A percentile compares a stretch with the other conserved stretches of the same genome.
These are phyloP conservation scores for Hemileia vastatrix DNA, from an alignment of 1,284 basidiomycete species.

Conservation along the genomic window DNA sequence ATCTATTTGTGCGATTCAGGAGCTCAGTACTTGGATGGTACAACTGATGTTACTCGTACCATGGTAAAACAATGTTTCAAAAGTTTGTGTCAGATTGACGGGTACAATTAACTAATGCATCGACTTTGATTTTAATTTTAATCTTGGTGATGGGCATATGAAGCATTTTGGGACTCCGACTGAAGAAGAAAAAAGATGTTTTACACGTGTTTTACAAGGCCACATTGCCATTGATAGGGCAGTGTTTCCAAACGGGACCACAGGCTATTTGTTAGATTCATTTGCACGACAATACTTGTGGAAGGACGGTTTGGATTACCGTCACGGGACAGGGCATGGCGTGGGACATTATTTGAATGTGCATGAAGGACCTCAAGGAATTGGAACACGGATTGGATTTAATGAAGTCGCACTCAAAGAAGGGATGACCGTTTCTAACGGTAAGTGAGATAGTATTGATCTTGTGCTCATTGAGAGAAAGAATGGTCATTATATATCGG, in stretches of 20 bases:
- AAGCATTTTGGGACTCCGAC: conserved; percentile 85
- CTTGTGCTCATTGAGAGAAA: background rate
- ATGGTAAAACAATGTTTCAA: too few species aligned
- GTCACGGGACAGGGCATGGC: conserved; percentile 74
- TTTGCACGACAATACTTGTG: conserved; percentile 76
- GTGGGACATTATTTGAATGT: conserved; percentile 87
- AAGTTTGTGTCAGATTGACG: too few species aligned
- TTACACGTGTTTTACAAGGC: conserved; percentile 88
- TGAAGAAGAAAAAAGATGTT: conserved; percentile 71
- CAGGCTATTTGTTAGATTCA: conserved; percentile 67
- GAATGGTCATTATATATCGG: conserved; percentile 39
- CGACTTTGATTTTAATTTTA: conserved; percentile 6
- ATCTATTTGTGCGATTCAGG: conserved; percentile 94
- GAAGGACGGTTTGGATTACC: conserved; percentile 79
- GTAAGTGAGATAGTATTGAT: conserved; percentile 49
- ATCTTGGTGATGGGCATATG: conserved; percentile 1
- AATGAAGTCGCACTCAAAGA: conserved; percentile 59
- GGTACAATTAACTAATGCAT: too few species aligned
- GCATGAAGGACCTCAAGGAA: conserved; percentile 84
- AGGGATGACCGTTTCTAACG: conserved; percentile 84
- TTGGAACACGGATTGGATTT: conserved; percentile 62
- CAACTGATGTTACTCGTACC: conserved; percentile 86
- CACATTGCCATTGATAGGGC: conserved; percentile 83
- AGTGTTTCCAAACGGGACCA: conserved; percentile 78
- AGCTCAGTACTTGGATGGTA: conserved; percentile 79